Conservation (phyloP, 2,329 filamentous ascomycete genomes). For the Reticulascus tulasneorum region DNA sequence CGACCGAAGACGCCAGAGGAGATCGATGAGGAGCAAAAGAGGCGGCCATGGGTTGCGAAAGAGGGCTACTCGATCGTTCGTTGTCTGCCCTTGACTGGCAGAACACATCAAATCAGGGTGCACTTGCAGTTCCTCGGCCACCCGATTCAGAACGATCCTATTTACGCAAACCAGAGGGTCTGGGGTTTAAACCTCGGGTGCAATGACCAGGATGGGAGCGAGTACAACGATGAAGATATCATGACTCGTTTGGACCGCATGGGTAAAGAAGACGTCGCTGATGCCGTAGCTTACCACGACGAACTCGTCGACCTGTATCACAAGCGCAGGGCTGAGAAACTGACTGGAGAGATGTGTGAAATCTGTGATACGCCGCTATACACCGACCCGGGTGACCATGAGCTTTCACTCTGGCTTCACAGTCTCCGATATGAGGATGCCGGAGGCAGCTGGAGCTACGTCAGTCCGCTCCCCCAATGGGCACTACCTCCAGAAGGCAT, state of each 20-base stretch:
- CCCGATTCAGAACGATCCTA: conserved; percentile 95
- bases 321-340: conserved; percentile 85
- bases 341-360: conserved; percentile 80
- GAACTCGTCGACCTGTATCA: conserved; percentile 90
- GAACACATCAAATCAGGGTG: conserved; percentile 92
- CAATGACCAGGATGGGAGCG: conserved; percentile 59
- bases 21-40: conserved; percentile 19
- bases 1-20: conserved; percentile 19
- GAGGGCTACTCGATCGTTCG: conserved; percentile 92
- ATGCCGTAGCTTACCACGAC: conserved; percentile 89
- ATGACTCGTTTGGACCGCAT: conserved; percentile 81
- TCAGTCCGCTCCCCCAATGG: conserved; percentile 81
- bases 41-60: conserved; percentile 44
- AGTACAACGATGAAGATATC: conserved; percentile 81
- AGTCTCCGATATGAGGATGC: conserved; percentile 85
- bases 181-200: conserved; percentile 78
- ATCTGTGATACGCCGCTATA: conserved; percentile 86
- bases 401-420: conserved; percentile 91
- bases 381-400: conserved; percentile 84
- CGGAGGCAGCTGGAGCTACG: conserved; percentile 80
- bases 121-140: conserved; percentile 93
- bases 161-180: conserved; percentile 91
- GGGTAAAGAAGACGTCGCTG: conserved; percentile 90
- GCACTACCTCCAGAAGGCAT: conserved; percentile 73
- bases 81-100: conserved; percentile 86